phyloP scores from a whole-genome alignment of 306 rosid species.

The Carpinus viminea region DNA sequence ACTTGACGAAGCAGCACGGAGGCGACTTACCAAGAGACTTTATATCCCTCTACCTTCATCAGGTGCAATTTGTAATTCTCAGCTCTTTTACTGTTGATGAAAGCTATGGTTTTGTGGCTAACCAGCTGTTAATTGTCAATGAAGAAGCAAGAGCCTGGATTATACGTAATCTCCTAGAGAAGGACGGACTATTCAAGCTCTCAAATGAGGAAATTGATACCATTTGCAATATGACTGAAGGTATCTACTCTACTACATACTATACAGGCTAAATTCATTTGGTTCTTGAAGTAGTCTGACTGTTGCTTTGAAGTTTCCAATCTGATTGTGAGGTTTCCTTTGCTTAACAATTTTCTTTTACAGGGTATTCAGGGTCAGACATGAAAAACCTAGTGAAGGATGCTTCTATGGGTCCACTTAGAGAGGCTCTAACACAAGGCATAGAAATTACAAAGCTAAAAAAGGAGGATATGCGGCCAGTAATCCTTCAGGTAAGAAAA shows the following conservation, averaged over 20 bases:
- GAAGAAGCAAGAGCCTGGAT: slow-evolving; percentile 93
- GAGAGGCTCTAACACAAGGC: slow-evolving; percentile 79
- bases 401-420: slow-evolving; percentile 97
- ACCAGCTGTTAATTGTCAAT: slow-evolving; percentile 31
- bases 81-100: slow-evolving; percentile 17
- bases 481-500: slow-evolving; percentile 63
- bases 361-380: slow-evolving; percentile 97
- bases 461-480: slow-evolving; percentile 80
- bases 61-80: slow-evolving; percentile 47
- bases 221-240: slow-evolving; percentile 74
- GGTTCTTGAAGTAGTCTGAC: slow-evolving; percentile 22
- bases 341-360: slow-evolving; percentile 21
- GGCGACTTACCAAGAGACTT: slow-evolving; percentile 89
- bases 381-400: slow-evolving; percentile 92
- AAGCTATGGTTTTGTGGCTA: slow-evolving; percentile 21
- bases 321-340: slow-evolving; percentile 15
- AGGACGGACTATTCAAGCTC: slow-evolving; percentile 79
- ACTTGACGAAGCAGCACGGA: slow-evolving; percentile 96
- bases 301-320: slow-evolving; percentile 3
- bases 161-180: slow-evolving; percentile 62
- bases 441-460: slow-evolving; percentile 61
- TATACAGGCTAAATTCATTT: slow-evolving; percentile 13
- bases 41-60: slow-evolving; percentile 89
- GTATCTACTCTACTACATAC: slow-evolving; percentile 37
- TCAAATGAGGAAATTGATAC: slow-evolving; percentile 57